phyloP scores from a whole-genome alignment of 352 stramenopile species.

The Phytophthora ohioensis region DNA sequence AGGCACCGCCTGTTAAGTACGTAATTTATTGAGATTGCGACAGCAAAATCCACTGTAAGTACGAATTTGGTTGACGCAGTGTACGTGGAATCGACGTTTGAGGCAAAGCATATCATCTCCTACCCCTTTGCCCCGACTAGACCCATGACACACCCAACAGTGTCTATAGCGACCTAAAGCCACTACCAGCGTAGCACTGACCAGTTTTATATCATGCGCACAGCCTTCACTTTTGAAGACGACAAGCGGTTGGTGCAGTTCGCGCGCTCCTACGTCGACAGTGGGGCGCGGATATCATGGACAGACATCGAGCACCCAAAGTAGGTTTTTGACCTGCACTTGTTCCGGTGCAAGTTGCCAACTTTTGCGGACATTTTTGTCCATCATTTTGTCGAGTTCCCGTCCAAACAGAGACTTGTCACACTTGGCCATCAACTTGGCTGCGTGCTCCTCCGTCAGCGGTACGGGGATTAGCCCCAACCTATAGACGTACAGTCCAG shows the following conservation, averaged over 20 bases:
- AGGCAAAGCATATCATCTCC: too few relatives aligned
- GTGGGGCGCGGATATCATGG: too few relatives aligned
- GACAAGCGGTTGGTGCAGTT: slow-evolving; percentile 2
- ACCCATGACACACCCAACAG: neutral
- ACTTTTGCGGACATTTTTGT: too few relatives aligned
- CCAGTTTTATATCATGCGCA: neutral
- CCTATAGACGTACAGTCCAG: slow-evolving; percentile 1
- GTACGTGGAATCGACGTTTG: neutral
- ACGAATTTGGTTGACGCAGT: neutral
- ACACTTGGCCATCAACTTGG: too few relatives aligned
- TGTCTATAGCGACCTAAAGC: slow-evolving; percentile 4
- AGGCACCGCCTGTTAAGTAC: too few relatives aligned
- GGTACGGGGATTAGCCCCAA: neutral
- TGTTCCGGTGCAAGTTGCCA: too few relatives aligned
- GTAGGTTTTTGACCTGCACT: too few relatives aligned
- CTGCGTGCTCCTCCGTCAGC: too few relatives aligned
- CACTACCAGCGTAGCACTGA: neutral
- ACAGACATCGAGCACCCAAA: neutral
- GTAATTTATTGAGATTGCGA: slow-evolving; percentile 20
- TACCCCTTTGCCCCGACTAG: neutral
- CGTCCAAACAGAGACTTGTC: too few relatives aligned
- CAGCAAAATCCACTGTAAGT: neutral
- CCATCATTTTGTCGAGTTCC: too few relatives aligned
- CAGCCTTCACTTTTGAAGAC: slow-evolving; percentile 10
- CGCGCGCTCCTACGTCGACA: too few relatives aligned